Conservation (phyloP, 371 early-diverging fungal genomes). For the Encephalitozoon cuniculi region DNA sequence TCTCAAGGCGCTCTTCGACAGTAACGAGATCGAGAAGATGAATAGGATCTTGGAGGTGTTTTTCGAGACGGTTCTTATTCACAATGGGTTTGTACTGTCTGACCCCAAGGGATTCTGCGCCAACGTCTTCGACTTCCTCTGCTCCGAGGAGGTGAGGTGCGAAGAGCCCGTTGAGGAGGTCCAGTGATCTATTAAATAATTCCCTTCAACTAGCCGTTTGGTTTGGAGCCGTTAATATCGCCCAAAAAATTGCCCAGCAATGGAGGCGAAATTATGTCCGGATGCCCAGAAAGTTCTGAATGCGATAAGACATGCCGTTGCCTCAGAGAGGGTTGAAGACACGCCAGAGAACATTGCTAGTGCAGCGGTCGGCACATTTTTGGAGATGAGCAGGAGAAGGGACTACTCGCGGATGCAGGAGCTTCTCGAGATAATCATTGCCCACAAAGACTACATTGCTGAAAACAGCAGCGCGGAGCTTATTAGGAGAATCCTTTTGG, state of each 20-base stretch:
- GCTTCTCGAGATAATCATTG: background rate
- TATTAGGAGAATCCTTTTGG: background rate
- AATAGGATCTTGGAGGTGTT: conserved; percentile 1
- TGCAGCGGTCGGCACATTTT: background rate
- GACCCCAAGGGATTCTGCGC: conserved; percentile 1
- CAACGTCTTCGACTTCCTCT: conserved; percentile 4
- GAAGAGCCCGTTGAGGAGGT: background rate
- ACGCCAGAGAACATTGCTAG: background rate
- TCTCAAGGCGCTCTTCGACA: conserved; percentile 19
- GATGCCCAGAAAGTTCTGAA: background rate
- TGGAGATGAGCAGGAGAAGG: background rate
- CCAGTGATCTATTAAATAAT: background rate
- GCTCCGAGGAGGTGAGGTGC: background rate
- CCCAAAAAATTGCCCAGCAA: background rate
- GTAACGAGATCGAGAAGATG: conserved; percentile 4
- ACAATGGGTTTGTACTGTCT: conserved; percentile 32
- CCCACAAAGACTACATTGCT: background rate
- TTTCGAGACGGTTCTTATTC: conserved; percentile 19
- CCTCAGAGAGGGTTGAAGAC: background rate
- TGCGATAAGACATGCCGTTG: background rate
- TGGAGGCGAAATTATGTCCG: background rate
- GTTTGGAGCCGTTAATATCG: background rate
- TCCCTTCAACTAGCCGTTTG: background rate
- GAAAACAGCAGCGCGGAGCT: background rate
- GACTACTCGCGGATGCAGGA: background rate